These are phyloP conservation scores for Candida chilensis DNA, from an alignment of 805 yeast species.

Conservation along the genomic window DNA sequence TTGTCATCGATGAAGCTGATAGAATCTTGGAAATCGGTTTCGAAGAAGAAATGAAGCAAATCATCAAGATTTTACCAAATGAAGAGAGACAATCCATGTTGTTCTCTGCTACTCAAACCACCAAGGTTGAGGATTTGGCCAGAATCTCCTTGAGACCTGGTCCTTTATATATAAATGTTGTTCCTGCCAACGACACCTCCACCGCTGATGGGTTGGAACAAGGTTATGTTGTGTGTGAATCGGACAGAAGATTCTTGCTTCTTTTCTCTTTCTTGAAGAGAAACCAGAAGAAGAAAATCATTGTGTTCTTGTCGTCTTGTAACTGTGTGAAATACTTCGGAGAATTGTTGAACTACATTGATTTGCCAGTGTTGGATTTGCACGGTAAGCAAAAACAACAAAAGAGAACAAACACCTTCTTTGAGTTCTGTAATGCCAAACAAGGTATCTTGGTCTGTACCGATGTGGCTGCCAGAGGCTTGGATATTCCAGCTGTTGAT, in stretches of 20 bases:
- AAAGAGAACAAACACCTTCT: conserved; percentile 95
- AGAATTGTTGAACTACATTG: conserved; percentile 91
- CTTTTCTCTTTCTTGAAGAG: conserved; percentile 90
- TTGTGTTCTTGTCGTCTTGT: conserved; percentile 94
- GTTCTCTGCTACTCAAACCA: conserved; percentile 98
- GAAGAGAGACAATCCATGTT: conserved; percentile 94
- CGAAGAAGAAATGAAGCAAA: conserved; percentile 98
- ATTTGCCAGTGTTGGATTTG: conserved; percentile 89
- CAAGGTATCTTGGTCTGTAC: conserved; percentile 92
- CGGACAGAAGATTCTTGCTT: conserved; percentile 86
- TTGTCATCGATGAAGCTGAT: conserved; percentile 97
- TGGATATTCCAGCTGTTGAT: conserved; percentile 97
- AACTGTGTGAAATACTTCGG: conserved; percentile 95
- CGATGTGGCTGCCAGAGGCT: conserved; percentile 98
- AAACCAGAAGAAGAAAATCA: conserved; percentile 83
- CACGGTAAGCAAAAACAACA: conserved; percentile 99
- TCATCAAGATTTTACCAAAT: conserved; percentile 84
- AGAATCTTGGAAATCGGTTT: conserved; percentile 96
- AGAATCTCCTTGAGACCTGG: conserved; percentile 92
- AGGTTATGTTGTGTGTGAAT: conserved; percentile 96
- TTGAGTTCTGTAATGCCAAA: conserved; percentile 95
- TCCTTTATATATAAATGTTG: conserved; percentile 90
- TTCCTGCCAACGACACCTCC: conserved; percentile 69
- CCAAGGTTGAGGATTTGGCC: conserved; percentile 97
- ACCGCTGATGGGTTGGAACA: conserved; percentile 97